phyloP scores from a whole-genome alignment of 2,329 filamentous ascomycete genomes.

The Phaeosphaeriaceae sp. region DNA sequence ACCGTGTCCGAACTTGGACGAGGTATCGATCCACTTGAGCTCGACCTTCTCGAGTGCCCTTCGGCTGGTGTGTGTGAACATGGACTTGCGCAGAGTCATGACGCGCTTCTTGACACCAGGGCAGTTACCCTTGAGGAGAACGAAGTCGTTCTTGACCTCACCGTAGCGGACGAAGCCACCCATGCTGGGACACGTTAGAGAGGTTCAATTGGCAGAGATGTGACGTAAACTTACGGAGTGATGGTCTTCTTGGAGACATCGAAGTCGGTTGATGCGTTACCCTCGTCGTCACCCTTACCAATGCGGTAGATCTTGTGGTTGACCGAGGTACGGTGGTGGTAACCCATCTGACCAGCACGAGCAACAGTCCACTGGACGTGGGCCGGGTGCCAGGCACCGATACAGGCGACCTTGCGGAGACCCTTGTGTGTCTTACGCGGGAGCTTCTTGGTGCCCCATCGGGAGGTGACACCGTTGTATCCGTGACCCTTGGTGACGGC shows the following conservation, averaged over 20 bases:
- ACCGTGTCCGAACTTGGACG: conserved; percentile 99
- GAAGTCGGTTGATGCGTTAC: conserved; percentile 92
- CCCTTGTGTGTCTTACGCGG: conserved; percentile 99
- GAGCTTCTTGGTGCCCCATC: conserved; percentile 99
- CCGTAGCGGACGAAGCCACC: conserved; percentile 99
- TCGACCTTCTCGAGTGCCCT: conserved; percentile 98
- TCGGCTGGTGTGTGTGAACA: conserved; percentile 96
- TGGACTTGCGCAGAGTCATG: conserved; percentile 98
- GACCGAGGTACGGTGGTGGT: conserved; percentile 99
- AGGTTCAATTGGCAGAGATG: conserved; percentile 1
- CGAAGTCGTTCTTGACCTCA: conserved; percentile 98
- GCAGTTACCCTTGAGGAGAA: conserved; percentile 96
- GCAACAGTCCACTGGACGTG: conserved; percentile 99
- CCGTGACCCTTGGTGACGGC: conserved; percentile 99
- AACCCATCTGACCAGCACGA: conserved; percentile 99
- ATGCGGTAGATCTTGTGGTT: conserved; percentile 99
- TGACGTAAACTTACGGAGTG: conserved; percentile 81
- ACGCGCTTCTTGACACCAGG: conserved; percentile 99
- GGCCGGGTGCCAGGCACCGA: conserved; percentile 99
- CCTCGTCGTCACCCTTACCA: conserved; percentile 88
- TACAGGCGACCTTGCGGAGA: conserved; percentile 99
- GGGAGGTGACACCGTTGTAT: conserved; percentile 94
- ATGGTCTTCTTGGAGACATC: conserved; percentile 99
- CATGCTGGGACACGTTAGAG: conserved; percentile 69
- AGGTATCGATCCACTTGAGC: conserved; percentile 99